A percentile compares a stretch with the other conserved stretches of the same genome.
Conservation (phyloP, 176 grass and related monocot species). For the Melocanna baccifera region DNA sequence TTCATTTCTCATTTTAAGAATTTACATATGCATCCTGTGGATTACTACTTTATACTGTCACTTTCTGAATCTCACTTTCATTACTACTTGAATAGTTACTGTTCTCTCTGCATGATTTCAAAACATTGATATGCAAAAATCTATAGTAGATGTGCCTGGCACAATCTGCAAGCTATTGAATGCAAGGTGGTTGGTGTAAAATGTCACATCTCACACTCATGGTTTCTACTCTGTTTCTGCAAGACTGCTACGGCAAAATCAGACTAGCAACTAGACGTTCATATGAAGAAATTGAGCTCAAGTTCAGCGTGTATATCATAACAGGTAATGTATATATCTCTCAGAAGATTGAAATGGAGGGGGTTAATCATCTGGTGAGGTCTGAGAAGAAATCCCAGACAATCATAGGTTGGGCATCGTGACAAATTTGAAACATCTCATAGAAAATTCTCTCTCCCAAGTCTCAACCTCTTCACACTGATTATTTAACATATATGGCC, state of each 20-base stretch:
- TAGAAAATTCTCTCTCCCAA: neutral
- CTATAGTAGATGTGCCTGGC: conserved; percentile 1
- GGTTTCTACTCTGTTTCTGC: conserved; percentile 5
- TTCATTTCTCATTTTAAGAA: neutral
- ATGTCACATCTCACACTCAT: neutral
- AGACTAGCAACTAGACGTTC: conserved; percentile 8
- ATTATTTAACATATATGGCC: conserved; percentile 19
- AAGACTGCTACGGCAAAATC: neutral
- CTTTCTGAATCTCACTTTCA: conserved; percentile 25
- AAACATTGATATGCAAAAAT: conserved; percentile 11
- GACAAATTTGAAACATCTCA: neutral
- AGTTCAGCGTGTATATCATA: neutral
- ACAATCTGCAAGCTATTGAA: conserved; percentile 38
- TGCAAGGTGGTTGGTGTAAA: conserved; percentile 22
- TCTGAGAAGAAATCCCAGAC: neutral
- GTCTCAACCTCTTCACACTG: neutral
- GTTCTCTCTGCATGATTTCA: neutral
- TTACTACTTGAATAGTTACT: conserved; percentile 1
- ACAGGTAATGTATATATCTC: neutral
- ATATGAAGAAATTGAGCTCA: neutral
- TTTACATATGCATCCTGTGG: neutral
- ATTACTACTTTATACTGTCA: neutral
- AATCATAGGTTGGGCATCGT: conserved; percentile 18
- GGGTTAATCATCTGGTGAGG: neutral
- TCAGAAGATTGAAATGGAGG: neutral